Evolutionary conservation across 1,139 yeast species (phyloP).

Genomic region (Pichia sorboxylosa): DNA sequence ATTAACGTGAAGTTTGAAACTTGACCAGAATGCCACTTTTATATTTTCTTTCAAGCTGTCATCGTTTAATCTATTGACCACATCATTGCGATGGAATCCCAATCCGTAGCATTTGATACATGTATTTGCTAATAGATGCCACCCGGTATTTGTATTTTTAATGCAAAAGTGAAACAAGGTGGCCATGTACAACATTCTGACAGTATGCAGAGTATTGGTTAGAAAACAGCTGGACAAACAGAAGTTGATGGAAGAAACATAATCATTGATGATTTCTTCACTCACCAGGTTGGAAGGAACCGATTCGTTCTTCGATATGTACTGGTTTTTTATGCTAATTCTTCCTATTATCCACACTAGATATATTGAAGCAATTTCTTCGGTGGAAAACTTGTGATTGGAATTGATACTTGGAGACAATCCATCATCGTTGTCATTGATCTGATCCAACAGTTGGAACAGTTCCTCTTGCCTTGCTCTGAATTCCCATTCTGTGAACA

Average conservation of each 20-base stretch:
- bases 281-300: slow-evolving; percentile 3
- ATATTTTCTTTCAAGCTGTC: slow-evolving; percentile 17
- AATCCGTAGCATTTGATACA: slow-evolving; percentile 28
- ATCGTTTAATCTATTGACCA: slow-evolving; percentile 13
- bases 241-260: slow-evolving; percentile 25
- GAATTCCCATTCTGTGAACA: slow-evolving; percentile 24
- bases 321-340: slow-evolving; percentile 9
- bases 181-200: slow-evolving; percentile 25
- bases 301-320: not conserved
- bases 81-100: slow-evolving; percentile 26
- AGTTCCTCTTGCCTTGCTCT: slow-evolving; percentile 18
- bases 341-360: slow-evolving; percentile 27
- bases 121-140: slow-evolving; percentile 28
- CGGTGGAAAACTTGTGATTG: slow-evolving; percentile 12
- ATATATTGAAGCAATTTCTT: slow-evolving; percentile 26
- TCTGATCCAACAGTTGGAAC: slow-evolving; percentile 14
- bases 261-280: slow-evolving; percentile 10
- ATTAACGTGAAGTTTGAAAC: slow-evolving; percentile 23
- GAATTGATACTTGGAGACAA: not conserved
- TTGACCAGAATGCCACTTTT: slow-evolving; percentile 23
- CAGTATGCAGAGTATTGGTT: slow-evolving; percentile 25
- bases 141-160: slow-evolving; percentile 28
- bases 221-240: slow-evolving; percentile 26
- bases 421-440: too few relatives aligned
- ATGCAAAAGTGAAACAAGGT: slow-evolving; percentile 26